Evolutionary conservation across 345 rosid genomes (phyloP).

Genomic region (Salix koriyanagi): DNA sequence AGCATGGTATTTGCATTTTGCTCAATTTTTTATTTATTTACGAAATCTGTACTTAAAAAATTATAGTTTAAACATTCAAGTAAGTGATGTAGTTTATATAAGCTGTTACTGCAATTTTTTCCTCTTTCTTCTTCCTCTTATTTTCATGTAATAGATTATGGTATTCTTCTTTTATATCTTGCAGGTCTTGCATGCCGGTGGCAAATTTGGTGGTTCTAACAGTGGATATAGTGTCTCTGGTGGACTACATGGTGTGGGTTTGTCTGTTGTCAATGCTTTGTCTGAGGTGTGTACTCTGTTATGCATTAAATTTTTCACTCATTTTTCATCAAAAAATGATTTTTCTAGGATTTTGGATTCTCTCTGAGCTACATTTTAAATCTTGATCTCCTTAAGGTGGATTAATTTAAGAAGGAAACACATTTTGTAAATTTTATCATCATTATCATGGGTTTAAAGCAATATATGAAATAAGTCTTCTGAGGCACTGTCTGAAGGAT

Average conservation of each 20-base stretch:
- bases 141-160: neutral
- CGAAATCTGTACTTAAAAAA: neutral
- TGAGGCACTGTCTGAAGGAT: neutral
- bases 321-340: neutral
- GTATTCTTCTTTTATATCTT: constrained; percentile 11
- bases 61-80: neutral
- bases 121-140: neutral
- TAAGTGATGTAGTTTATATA: neutral
- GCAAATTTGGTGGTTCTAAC: constrained; percentile 94
- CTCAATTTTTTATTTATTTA: neutral
- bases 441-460: neutral
- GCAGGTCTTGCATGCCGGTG: constrained; percentile 97
- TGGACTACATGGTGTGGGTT: constrained; percentile 96
- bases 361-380: neutral
- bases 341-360: neutral
- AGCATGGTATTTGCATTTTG: neutral
- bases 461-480: neutral
- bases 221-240: constrained; percentile 98
- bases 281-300: constrained; percentile 63
- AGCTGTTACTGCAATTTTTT: neutral
- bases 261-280: constrained; percentile 96
- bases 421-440: neutral
- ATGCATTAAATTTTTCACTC: neutral
- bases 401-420: neutral
- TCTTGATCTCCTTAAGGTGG: neutral